These are phyloP conservation scores for Nitzschia sp. DNA, from an alignment of 108 stramenopile genomes.

Conservation along the genomic window DNA sequence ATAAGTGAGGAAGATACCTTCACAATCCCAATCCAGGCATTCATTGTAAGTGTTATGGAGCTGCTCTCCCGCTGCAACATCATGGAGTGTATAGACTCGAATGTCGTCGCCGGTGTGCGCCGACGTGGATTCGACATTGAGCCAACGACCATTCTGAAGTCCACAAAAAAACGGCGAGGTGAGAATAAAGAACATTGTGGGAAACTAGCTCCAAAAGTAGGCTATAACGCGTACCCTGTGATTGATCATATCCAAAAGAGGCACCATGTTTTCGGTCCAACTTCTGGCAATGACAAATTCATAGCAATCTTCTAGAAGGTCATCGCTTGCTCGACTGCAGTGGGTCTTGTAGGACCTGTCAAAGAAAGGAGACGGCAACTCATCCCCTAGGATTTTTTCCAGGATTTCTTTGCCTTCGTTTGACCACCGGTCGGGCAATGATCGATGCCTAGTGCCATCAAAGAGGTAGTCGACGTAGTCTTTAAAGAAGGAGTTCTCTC, in stretches of 20 bases:
- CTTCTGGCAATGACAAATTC: conserved; percentile 52
- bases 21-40: conserved; percentile 48
- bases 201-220: background rate
- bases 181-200: background rate
- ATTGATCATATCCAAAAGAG: conserved; percentile 64
- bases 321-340: conserved; percentile 52
- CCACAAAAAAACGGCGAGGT: background rate
- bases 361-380: conserved; percentile 1
- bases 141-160: conserved; percentile 50
- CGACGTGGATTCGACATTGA: conserved; percentile 11
- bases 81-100: conserved; percentile 28
- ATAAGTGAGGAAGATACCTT: conserved; percentile 20
- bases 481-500: conserved; percentile 56
- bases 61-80: conserved; percentile 63
- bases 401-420: conserved; percentile 38
- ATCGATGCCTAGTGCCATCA: conserved; percentile 12
- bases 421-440: conserved; percentile 45
- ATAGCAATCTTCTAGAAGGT: conserved; percentile 45
- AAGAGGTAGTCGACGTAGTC: conserved; percentile 69
- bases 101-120: conserved; percentile 34
- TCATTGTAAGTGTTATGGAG: conserved; percentile 61
- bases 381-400: conserved; percentile 22
- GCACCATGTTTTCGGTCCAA: conserved; percentile 68
- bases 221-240: conserved; percentile 30
- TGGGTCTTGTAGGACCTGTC: conserved; percentile 43